Conservation (phyloP, 306 rosid species). For the Cucurbita moschata region DNA sequence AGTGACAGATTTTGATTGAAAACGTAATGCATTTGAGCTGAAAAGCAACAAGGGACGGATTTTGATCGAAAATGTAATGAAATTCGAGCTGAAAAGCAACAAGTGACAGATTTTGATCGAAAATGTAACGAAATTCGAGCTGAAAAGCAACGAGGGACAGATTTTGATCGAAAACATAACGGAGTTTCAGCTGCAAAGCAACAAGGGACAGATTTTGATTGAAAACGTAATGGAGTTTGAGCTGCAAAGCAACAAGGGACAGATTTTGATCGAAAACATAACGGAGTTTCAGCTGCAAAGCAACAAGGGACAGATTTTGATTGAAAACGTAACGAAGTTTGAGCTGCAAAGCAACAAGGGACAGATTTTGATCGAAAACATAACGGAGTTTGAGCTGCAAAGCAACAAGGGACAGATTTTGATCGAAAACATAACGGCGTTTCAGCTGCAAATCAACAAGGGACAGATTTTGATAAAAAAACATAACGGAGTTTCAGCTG, state of each 20-base stretch:
- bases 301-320: no score
- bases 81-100: conserved; percentile 37
- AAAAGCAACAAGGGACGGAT: no score
- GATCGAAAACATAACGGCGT: neutral
- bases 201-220: neutral
- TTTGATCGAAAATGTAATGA: no score
- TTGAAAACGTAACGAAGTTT: neutral
- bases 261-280: no score
- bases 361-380: no score
- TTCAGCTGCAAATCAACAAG: neutral
- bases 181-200: conserved; percentile 35
- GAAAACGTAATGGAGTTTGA: neutral
- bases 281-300: conserved; percentile 35
- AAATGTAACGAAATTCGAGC: neutral
- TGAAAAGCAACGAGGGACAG: neutral
- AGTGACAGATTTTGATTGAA: no score
- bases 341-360: neutral
- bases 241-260: neutral
- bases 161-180: no score
- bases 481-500: conserved; percentile 30
- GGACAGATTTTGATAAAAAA: no score
- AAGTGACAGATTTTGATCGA: neutral
- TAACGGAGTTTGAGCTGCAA: conserved; percentile 35
- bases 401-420: no score
- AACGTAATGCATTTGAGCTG: no score